phyloP scores from a whole-genome alignment of 768 basidiomycete genomes.

The Strobilomyces echinocephalus region DNA sequence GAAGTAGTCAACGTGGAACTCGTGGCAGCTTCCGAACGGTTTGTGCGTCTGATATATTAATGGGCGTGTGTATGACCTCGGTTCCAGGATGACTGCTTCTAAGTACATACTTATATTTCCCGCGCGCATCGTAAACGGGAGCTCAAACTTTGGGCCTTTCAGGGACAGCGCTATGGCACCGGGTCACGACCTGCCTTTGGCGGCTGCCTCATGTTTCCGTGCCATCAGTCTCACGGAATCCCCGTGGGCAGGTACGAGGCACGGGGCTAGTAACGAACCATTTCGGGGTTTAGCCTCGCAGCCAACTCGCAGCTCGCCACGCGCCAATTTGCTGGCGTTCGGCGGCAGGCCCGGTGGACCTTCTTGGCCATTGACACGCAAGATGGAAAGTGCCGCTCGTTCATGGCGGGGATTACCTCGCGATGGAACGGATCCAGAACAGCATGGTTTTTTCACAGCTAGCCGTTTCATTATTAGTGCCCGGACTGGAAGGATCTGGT shows the following conservation, averaged over 20 bases:
- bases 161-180: slow-evolving; percentile 3
- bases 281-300: slow-evolving; percentile 11
- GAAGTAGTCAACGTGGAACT: background rate
- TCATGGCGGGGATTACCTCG: slow-evolving; percentile 1
- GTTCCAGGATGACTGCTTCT: slow-evolving; percentile 12
- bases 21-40: slow-evolving; percentile 1
- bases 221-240: slow-evolving; percentile 15
- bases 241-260: slow-evolving; percentile 12
- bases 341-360: background rate
- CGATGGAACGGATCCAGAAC: slow-evolving; percentile 11
- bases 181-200: slow-evolving; percentile 4
- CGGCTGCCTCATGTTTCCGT: slow-evolving; percentile 28
- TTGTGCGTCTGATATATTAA: background rate
- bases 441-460: slow-evolving; percentile 12
- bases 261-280: slow-evolving; percentile 17
- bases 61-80: slow-evolving; percentile 5
- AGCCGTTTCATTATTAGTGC: slow-evolving; percentile 6
- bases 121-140: slow-evolving; percentile 5
- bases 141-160: background rate
- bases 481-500: slow-evolving; percentile 10
- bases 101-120: too few relatives aligned
- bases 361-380: background rate
- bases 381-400: background rate
- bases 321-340: slow-evolving; percentile 1
- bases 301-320: slow-evolving; percentile 5